These are phyloP conservation scores for Debaryomyces coudertii DNA, from an alignment of 1,139 yeast species.

Conservation along the genomic window DNA sequence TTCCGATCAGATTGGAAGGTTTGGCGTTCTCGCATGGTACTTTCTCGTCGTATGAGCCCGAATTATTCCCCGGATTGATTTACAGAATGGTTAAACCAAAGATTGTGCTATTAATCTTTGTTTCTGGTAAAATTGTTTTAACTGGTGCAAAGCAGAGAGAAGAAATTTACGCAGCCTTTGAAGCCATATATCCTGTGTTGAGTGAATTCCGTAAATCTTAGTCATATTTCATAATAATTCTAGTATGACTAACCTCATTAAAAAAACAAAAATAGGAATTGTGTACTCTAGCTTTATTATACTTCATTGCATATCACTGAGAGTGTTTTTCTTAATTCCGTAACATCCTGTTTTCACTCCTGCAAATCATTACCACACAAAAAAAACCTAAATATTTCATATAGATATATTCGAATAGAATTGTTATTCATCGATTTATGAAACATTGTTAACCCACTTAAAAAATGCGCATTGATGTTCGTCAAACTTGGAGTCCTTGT, in stretches of 20 bases:
- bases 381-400: background rate
- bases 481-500: conserved; percentile 12
- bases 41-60: conserved; percentile 98
- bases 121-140: conserved; percentile 94
- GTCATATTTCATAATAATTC: conserved; percentile 12
- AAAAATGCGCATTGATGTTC: conserved; percentile 36
- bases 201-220: conserved; percentile 92
- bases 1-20: conserved; percentile 97
- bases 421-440: background rate
- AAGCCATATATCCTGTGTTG: conserved; percentile 96
- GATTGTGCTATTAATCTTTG: conserved; percentile 92
- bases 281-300: conserved; percentile 6
- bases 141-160: conserved; percentile 99
- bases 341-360: conserved; percentile 6
- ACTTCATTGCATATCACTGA: conserved; percentile 6
- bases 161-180: conserved; percentile 97
- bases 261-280: conserved; percentile 3
- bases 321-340: conserved; percentile 8
- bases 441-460: conserved; percentile 33
- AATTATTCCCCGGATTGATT: conserved; percentile 95
- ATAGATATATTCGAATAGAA: conserved; percentile 4
- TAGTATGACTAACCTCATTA: background rate
- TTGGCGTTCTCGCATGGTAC: conserved; percentile 98
- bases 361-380: background rate
- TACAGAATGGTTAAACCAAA: conserved; percentile 99